These are phyloP conservation scores for Cantharellus cinnabarinus DNA, from an alignment of 768 basidiomycete species.

Conservation along the genomic window DNA sequence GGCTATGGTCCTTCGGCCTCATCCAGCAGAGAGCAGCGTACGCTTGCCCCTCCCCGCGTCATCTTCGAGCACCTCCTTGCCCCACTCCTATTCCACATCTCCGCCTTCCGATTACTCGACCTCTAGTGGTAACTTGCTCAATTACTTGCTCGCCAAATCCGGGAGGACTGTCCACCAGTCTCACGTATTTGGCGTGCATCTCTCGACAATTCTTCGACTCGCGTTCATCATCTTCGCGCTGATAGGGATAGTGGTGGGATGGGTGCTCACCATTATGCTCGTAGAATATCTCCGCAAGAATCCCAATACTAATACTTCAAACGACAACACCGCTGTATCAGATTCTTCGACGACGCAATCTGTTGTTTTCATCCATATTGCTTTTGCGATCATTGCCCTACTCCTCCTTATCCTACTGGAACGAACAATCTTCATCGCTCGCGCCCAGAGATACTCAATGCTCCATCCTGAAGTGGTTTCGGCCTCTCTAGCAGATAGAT, in stretches of 20 bases:
- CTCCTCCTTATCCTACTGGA: slow-evolving; percentile 42
- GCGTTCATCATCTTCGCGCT: background rate
- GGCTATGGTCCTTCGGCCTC: background rate
- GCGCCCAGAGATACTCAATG: slow-evolving; percentile 40
- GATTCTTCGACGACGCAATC: background rate
- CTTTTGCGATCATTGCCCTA: slow-evolving; percentile 32
- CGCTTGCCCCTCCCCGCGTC: background rate
- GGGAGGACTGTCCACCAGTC: background rate
- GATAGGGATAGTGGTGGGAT: background rate
- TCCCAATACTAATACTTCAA: background rate
- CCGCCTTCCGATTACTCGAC: background rate
- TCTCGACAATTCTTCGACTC: background rate
- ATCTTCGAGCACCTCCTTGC: background rate
- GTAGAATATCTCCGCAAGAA: background rate
- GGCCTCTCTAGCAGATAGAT: slow-evolving; percentile 20
- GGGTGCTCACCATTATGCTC: background rate
- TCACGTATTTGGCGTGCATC: background rate
- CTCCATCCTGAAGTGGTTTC: slow-evolving; percentile 28
- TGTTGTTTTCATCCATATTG: slow-evolving; percentile 37
- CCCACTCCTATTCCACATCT: background rate
- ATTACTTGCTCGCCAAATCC: background rate
- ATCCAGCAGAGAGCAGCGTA: background rate
- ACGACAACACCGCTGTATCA: background rate
- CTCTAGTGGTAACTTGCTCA: background rate
- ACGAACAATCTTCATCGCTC: slow-evolving; percentile 40